Evolutionary conservation across 2,329 filamentous ascomycete genomes (phyloP).

Genomic region (Microcyclosporella mali): DNA sequence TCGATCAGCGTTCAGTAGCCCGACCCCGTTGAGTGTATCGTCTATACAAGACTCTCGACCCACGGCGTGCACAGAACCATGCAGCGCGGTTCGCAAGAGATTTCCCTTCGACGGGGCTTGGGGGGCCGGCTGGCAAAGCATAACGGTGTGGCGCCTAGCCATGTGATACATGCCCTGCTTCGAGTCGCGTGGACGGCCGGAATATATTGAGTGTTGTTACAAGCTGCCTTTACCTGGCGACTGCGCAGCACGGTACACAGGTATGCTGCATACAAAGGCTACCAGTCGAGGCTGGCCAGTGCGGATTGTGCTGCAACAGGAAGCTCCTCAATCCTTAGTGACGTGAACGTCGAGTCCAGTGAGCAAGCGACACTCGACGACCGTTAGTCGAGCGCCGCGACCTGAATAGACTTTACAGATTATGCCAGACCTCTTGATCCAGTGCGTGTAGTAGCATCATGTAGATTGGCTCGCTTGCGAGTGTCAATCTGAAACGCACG

Average conservation of each 20-base stretch:
- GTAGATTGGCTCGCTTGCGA: constrained; percentile 16
- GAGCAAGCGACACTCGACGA: not conserved
- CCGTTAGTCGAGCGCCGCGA: not conserved
- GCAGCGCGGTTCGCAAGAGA: constrained; percentile 5
- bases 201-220: no score
- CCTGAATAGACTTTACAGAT: no score
- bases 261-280: no score
- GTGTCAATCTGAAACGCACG: constrained; percentile 14
- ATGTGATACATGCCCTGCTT: not conserved
- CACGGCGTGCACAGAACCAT: constrained; percentile 13
- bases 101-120: constrained; percentile 7
- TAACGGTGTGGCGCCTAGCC: no score
- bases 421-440: no score
- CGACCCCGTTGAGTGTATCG: constrained; percentile 8
- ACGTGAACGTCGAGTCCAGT: not conserved
- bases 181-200: not conserved
- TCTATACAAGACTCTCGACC: constrained; percentile 10
- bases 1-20: not conserved
- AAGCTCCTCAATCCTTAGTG: no score
- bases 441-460: constrained; percentile 3
- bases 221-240: no score
- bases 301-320: no score
- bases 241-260: no score
- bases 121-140: no score
- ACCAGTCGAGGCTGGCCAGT: no score